Evolutionary conservation across 2,329 filamentous ascomycete species (phyloP).

Genomic region (Orbilia brochopaga): DNA sequence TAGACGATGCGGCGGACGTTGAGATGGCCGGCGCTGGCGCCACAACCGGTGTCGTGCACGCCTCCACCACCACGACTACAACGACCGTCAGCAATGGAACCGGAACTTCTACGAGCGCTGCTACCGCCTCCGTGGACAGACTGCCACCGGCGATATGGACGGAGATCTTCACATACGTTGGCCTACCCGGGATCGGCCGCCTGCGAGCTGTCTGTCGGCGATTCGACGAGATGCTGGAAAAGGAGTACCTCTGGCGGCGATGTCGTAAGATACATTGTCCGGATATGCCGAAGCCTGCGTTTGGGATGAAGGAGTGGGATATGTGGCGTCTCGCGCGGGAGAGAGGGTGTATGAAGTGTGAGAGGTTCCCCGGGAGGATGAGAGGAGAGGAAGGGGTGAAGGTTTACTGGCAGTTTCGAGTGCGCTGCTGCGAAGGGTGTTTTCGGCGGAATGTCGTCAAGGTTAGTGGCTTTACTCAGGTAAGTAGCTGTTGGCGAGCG

Average conservation of each 20-base stretch:
- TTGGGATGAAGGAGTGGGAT: constrained; percentile 70
- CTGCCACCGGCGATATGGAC: constrained; percentile 26
- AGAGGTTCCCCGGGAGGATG: constrained; percentile 57
- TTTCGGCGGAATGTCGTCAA: constrained; percentile 68
- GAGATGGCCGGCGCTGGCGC: constrained; percentile 2
- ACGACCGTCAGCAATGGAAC: background rate
- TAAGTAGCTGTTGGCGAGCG: background rate
- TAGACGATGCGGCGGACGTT: constrained; percentile 15
- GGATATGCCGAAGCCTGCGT: constrained; percentile 72
- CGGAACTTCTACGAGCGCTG: background rate
- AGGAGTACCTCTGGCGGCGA: constrained; percentile 52
- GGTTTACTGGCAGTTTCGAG: constrained; percentile 69
- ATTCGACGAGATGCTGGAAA: constrained; percentile 49
- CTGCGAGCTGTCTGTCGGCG: constrained; percentile 48
- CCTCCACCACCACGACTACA: background rate
- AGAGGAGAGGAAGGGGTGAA: constrained; percentile 41
- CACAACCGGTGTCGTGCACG: background rate
- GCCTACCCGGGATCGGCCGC: constrained; percentile 25
- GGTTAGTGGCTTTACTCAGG: constrained; percentile 62
- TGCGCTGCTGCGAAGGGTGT: constrained; percentile 71
- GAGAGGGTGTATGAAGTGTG: constrained; percentile 72
- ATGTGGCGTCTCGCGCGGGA: constrained; percentile 77
- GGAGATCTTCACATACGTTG: constrained; percentile 48
- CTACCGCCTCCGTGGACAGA: background rate
- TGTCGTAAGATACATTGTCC: constrained; percentile 60